Percentiles rank a stretch among this genome's conserved stretches.
phyloP scores from a whole-genome alignment of 2,329 filamentous ascomycete genomes.

The Colletotrichum agaves region DNA sequence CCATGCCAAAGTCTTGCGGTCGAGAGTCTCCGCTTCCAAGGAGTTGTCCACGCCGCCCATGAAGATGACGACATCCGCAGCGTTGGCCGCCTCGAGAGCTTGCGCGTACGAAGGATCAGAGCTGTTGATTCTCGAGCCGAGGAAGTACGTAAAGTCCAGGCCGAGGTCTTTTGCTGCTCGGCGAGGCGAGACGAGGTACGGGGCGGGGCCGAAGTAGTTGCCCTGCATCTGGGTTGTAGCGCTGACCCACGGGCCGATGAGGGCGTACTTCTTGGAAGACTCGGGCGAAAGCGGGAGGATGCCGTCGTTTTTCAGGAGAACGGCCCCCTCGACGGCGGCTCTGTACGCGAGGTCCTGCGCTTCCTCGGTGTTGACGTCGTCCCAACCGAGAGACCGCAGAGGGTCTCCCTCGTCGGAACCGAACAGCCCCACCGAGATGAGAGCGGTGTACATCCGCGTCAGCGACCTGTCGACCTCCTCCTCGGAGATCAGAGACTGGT shows the following conservation, averaged over 20 bases:
- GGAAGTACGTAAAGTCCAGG: constrained; percentile 45
- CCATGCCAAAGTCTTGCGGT: constrained; percentile 50
- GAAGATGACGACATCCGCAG: constrained; percentile 67
- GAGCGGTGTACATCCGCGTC: constrained; percentile 62
- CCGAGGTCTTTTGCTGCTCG: constrained; percentile 42
- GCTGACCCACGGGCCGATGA: constrained; percentile 49
- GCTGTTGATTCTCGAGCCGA: constrained; percentile 44
- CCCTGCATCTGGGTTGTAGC: constrained; percentile 43
- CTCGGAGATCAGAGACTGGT: constrained; percentile 47
- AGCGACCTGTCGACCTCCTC: constrained; percentile 55
- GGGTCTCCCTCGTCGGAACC: constrained; percentile 54
- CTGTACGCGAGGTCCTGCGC: constrained; percentile 62
- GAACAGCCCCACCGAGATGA: constrained; percentile 68
- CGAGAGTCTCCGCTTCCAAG: constrained; percentile 65
- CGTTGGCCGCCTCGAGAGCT: constrained; percentile 65
- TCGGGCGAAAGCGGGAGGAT: constrained; percentile 56
- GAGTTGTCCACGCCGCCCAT: constrained; percentile 66
- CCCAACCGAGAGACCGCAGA: constrained; percentile 64
- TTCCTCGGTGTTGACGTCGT: constrained; percentile 64
- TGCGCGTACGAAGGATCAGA: constrained; percentile 46
- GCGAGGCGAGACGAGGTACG: constrained; percentile 37
- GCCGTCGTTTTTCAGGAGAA: constrained; percentile 65
- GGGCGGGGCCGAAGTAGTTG: constrained; percentile 39
- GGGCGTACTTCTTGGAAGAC: constrained; percentile 42
- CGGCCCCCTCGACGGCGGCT: constrained; percentile 60